Evolutionary conservation across 2,329 filamentous ascomycete species (phyloP).

Genomic region (Exophiala viscosa): DNA sequence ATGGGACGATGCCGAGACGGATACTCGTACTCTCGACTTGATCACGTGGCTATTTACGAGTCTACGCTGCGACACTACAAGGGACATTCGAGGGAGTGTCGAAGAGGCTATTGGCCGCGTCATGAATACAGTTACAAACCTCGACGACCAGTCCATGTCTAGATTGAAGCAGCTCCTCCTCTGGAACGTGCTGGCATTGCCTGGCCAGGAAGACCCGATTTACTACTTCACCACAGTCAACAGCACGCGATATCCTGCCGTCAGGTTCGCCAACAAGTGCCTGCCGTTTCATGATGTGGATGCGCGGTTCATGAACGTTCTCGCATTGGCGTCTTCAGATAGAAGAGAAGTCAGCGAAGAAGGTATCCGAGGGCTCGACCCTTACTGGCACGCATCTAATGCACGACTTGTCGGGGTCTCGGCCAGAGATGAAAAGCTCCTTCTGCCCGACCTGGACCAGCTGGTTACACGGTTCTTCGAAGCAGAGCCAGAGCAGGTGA

Average conservation of each 20-base stretch:
- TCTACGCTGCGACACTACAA: slow-evolving; percentile 71
- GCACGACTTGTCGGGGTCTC: slow-evolving; percentile 6
- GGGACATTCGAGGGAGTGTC: slow-evolving; percentile 76
- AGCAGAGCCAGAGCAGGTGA: slow-evolving; percentile 32
- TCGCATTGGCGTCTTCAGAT: slow-evolving; percentile 70
- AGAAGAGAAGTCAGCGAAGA: slow-evolving; percentile 84
- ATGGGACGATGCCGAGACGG: slow-evolving; percentile 62
- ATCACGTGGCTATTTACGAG: slow-evolving; percentile 80
- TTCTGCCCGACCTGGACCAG: slow-evolving; percentile 44
- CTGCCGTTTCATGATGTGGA: slow-evolving; percentile 73
- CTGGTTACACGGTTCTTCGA: slow-evolving; percentile 46
- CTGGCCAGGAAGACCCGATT: slow-evolving; percentile 37
- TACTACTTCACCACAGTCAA: slow-evolving; percentile 52
- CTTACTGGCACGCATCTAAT: slow-evolving; percentile 58
- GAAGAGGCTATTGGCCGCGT: slow-evolving; percentile 83
- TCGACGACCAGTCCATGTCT: slow-evolving; percentile 41
- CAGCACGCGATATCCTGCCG: slow-evolving; percentile 74
- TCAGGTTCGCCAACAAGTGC: slow-evolving; percentile 87
- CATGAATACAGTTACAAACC: slow-evolving; percentile 50
- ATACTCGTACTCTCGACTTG: slow-evolving; percentile 48
- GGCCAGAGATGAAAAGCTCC: slow-evolving; percentile 5
- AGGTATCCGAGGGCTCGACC: slow-evolving; percentile 80
- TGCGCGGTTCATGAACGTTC: slow-evolving; percentile 82
- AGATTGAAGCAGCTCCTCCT: slow-evolving; percentile 59
- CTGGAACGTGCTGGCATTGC: slow-evolving; percentile 59